A percentile compares a stretch with the other conserved stretches of the same genome.
These are phyloP conservation scores for Tylopilus orsonianus DNA, from an alignment of 1,284 basidiomycete genomes.

Conservation along the genomic window DNA sequence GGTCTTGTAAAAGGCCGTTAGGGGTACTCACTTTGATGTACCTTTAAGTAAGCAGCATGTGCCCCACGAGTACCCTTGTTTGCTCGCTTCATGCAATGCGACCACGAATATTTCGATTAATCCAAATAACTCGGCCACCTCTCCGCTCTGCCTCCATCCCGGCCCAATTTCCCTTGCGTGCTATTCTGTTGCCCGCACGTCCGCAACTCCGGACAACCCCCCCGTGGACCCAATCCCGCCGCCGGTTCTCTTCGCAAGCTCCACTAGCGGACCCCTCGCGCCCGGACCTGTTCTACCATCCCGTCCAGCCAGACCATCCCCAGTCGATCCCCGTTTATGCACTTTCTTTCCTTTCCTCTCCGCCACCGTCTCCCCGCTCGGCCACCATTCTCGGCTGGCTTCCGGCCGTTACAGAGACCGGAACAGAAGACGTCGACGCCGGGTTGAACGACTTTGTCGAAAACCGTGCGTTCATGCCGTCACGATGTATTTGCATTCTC, in stretches of 20 bases:
- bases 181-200: not conserved
- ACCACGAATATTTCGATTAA: slow-evolving; percentile 6
- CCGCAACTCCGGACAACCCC: slow-evolving; percentile 10
- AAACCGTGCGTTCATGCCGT: slow-evolving; percentile 52
- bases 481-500: not conserved
- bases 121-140: not conserved
- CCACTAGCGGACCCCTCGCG: slow-evolving; percentile 50
- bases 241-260: slow-evolving; percentile 20
- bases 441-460: slow-evolving; percentile 68
- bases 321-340: slow-evolving; percentile 52
- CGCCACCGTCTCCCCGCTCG: slow-evolving; percentile 47
- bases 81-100: too few relatives aligned
- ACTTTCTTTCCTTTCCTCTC: slow-evolving; percentile 54
- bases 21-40: too few relatives aligned
- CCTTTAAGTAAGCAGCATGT: too few relatives aligned
- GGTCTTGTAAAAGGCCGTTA: too few relatives aligned
- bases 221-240: not conserved
- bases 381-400: slow-evolving; percentile 69
- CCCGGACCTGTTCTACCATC: slow-evolving; percentile 68
- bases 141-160: not conserved
- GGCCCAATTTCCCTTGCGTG: not conserved
- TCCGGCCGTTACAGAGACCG: slow-evolving; percentile 46
- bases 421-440: slow-evolving; percentile 37
- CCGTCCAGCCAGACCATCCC: slow-evolving; percentile 48
- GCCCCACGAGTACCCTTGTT: too few relatives aligned